Evolutionary conservation across 2,329 filamentous ascomycete species (phyloP), one percentile per base, ranked within the genome.

Genomic region (Exophiala viscosa): DNA sequence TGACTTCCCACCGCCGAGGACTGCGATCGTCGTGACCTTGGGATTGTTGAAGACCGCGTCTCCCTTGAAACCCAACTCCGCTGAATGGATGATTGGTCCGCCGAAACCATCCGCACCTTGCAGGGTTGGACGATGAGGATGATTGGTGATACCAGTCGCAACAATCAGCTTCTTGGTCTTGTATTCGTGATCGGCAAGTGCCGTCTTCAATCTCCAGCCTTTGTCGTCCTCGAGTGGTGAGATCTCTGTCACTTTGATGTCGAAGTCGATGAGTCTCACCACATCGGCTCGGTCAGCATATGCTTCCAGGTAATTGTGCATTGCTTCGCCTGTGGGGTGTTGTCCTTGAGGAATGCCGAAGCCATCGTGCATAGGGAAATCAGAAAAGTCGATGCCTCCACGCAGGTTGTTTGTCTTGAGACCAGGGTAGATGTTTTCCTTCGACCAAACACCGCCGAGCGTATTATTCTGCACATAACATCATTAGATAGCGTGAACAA

Each of bases 321-420:
- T 67, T 1, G 77, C 75, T 1, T 70, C 59, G 0, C 81, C 84
- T 0, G 82, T 76, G 41, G 87, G 79, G 64, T 86, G 82, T 46
- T 84, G 65, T 13, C 79, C 80, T 7, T 66, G 61, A 42, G 73
- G 62, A n/a, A 76, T 66, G 0, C 71, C 72, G 60, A 79, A 84
- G 18, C 76, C 76, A 9, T 72, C 68, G 55, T 78, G 74, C 82
- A 91, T 86, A 15, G 85, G 84, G 54, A 87, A 88, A 62, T 89
- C 87, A 0, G 83, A 82, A 62, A 81, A 90, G 66, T 91, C 85
- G 60, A 85, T 88, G 0, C 82, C 85, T 2, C 87, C 86, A 6
- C 84, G 67, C 65, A 88, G 77, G 63, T 90, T 90, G 69, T 92
- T 91, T 48, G 81, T 84, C 62, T 83, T 86, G 40, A 92, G 75